These are phyloP conservation scores for Trichoderma koningii DNA, from an alignment of 2,329 filamentous ascomycete species.

Conservation along the genomic window DNA sequence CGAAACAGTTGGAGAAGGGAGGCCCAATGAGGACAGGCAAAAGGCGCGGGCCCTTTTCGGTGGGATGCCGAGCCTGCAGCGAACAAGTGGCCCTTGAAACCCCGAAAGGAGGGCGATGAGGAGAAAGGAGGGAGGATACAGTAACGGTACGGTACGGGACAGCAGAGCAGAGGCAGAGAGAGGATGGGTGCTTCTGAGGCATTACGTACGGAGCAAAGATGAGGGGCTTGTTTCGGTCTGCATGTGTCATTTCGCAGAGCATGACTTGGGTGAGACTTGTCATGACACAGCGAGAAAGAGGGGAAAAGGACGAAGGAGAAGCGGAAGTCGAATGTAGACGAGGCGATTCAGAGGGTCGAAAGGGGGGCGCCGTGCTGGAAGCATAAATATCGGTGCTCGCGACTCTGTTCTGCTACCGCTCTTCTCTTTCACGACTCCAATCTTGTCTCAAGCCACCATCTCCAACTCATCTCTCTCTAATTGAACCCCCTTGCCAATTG, in stretches of 20 bases:
- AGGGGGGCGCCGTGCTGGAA: background rate
- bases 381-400: slow-evolving; percentile 21
- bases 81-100: background rate
- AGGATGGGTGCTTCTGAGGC: no score
- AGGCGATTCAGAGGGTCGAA: background rate
- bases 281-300: background rate
- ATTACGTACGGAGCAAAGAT: no score
- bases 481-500: no score
- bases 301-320: background rate
- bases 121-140: background rate
- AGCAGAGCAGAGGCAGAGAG: no score
- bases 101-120: background rate
- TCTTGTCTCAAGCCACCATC: no score
- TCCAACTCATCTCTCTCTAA: no score
- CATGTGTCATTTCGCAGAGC: no score
- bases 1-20: background rate
- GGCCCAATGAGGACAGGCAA: background rate
- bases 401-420: background rate
- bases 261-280: no score
- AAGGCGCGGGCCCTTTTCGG: background rate
- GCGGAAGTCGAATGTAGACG: background rate
- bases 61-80: slow-evolving; percentile 24
- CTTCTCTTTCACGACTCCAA: background rate
- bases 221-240: no score
- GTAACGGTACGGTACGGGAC: no score